phyloP scores from a whole-genome alignment of 805 yeast species.

The Ogataea salicorniae region DNA sequence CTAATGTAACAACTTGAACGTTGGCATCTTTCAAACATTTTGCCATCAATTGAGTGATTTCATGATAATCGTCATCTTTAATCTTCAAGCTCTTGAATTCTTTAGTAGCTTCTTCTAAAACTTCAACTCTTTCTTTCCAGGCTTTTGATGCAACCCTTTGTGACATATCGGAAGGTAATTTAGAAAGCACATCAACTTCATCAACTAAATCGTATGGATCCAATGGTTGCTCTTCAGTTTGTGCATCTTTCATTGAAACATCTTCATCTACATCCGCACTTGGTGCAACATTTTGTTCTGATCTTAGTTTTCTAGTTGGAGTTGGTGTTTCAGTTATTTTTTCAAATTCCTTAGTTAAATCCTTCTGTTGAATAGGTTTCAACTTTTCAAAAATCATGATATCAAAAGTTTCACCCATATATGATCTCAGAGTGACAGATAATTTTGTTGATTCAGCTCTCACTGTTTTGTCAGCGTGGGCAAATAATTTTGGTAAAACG shows the following conservation, averaged over 20 bases:
- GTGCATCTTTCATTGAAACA: slow-evolving; percentile 33
- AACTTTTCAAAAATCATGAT: slow-evolving; percentile 58
- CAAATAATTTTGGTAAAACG: slow-evolving; percentile 61
- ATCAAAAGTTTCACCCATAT: slow-evolving; percentile 65
- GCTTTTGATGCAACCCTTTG: slow-evolving; percentile 52
- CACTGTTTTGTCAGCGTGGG: slow-evolving; percentile 82
- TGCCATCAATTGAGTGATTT: slow-evolving; percentile 57
- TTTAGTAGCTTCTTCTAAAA: slow-evolving; percentile 56
- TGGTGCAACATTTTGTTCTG: slow-evolving; percentile 41
- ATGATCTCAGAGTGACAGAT: slow-evolving; percentile 63
- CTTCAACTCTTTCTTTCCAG: slow-evolving; percentile 94
- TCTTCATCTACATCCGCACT: slow-evolving; percentile 27
- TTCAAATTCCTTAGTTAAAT: slow-evolving; percentile 64
- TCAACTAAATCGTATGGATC: slow-evolving; percentile 72
- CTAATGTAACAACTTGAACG: slow-evolving; percentile 74
- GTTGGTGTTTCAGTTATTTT: slow-evolving; percentile 38
- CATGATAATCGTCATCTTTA: slow-evolving; percentile 56
- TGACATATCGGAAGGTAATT: slow-evolving; percentile 60
- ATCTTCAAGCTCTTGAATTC: slow-evolving; percentile 52
- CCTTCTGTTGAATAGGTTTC: slow-evolving; percentile 91
- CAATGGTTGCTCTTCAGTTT: slow-evolving; percentile 27
- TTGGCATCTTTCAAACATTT: slow-evolving; percentile 84
- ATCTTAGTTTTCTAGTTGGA: slow-evolving; percentile 52
- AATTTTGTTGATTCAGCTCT: slow-evolving; percentile 71
- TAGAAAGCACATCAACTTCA: slow-evolving; percentile 60